Evolutionary conservation across 345 rosid genomes (phyloP).

Genomic region (Firmiana major): DNA sequence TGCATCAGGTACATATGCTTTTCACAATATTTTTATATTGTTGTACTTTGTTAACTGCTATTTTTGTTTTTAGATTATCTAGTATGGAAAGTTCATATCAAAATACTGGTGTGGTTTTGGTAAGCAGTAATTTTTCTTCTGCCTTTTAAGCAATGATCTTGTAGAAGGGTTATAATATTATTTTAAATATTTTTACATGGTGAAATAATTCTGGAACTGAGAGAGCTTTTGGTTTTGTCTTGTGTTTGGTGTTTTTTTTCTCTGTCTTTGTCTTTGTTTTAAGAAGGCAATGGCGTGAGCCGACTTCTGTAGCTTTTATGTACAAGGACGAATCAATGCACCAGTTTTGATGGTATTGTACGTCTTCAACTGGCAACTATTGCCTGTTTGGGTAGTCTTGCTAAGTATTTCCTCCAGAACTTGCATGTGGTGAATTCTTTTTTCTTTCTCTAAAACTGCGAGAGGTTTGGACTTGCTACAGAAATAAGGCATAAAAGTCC

Average conservation of each 20-base stretch:
- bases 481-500: slow-evolving; percentile 14
- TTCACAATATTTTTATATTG: slow-evolving; percentile 20
- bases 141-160: slow-evolving; percentile 33
- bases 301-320: slow-evolving; percentile 89
- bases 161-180: slow-evolving; percentile 35
- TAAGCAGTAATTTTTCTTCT: slow-evolving; percentile 59
- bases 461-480: slow-evolving; percentile 24
- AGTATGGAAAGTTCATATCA: slow-evolving; percentile 81
- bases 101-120: slow-evolving; percentile 84
- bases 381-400: slow-evolving; percentile 81
- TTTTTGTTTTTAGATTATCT: slow-evolving; percentile 55
- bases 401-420: slow-evolving; percentile 41
- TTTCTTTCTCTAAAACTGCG: slow-evolving; percentile 22
- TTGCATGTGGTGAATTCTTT: slow-evolving; percentile 28
- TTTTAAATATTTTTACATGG: slow-evolving; percentile 46
- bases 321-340: slow-evolving; percentile 88
- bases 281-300: slow-evolving; percentile 94
- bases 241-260: slow-evolving; percentile 65
- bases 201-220: slow-evolving; percentile 85
- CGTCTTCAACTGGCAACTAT: slow-evolving; percentile 81
- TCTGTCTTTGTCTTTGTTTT: slow-evolving; percentile 77
- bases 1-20: slow-evolving; percentile 51
- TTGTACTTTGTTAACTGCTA: slow-evolving; percentile 45
- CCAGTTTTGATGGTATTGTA: slow-evolving; percentile 84
- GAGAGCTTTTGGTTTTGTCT: slow-evolving; percentile 61